Conservation (phyloP, 345 rosid species). For the Eucalyptus albens region DNA sequence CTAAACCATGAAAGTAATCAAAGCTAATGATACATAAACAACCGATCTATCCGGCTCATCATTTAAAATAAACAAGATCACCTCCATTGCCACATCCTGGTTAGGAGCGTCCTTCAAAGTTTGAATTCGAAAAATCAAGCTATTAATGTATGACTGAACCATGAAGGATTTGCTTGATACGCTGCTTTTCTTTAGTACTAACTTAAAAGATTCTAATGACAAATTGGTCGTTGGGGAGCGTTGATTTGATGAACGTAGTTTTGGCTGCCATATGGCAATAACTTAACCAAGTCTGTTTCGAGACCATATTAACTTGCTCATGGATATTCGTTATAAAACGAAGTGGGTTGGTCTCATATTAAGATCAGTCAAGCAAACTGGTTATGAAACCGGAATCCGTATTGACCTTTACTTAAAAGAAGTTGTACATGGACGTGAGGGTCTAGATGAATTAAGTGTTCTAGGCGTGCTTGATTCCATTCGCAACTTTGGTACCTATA, state of each 20-base stretch:
- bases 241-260: neutral
- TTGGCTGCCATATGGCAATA: neutral
- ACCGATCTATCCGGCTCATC: neutral
- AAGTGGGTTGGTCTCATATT: neutral
- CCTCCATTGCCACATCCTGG: neutral
- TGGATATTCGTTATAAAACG: neutral
- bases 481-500: neutral
- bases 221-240: neutral
- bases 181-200: neutral
- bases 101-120: neutral
- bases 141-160: neutral
- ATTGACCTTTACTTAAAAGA: neutral
- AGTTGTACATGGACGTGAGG: neutral
- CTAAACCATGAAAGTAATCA: neutral
- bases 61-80: neutral
- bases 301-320: neutral
- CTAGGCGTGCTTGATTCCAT: neutral
- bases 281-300: neutral
- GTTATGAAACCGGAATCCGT: neutral
- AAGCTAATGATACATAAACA: neutral
- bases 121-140: neutral
- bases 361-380: neutral
- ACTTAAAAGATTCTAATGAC: neutral
- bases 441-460: neutral
- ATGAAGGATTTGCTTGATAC: neutral